A percentile compares a stretch with the other conserved stretches of the same genome.
Evolutionary conservation across 495 filamentous ascomycete genomes (phyloP).

Genomic region (Chaetomium tenue): DNA sequence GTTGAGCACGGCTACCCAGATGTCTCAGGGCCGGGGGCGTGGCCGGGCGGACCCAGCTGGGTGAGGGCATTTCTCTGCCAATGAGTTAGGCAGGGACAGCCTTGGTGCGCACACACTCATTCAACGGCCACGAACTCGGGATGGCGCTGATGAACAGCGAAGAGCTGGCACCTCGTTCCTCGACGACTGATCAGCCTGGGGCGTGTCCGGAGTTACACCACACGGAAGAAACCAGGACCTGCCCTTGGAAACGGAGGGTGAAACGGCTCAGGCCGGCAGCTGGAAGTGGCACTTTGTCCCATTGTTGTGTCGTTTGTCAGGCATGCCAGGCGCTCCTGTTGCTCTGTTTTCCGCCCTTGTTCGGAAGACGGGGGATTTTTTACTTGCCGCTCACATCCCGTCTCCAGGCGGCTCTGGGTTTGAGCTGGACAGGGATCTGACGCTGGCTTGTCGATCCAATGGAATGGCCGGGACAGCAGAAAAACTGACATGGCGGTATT

Average conservation of each 20-base stretch:
- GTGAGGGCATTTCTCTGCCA: not conserved
- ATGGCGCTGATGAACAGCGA: not conserved
- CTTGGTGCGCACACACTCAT: slow-evolving; percentile 2
- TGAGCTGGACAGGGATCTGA: slow-evolving; percentile 38
- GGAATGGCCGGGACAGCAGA: slow-evolving; percentile 27
- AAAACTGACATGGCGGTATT: slow-evolving; percentile 29
- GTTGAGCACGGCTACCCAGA: slow-evolving; percentile 1
- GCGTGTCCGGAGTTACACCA: slow-evolving; percentile 11
- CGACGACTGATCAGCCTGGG: not conserved
- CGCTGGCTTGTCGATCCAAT: slow-evolving; percentile 28
- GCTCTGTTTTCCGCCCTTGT: not conserved
- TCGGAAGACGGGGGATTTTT: slow-evolving; percentile 7
- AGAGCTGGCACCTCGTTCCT: not conserved
- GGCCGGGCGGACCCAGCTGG: slow-evolving; percentile 1
- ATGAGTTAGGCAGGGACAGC: not conserved
- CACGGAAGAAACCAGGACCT: not conserved
- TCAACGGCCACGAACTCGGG: slow-evolving; percentile 19
- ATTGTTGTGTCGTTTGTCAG: not conserved
- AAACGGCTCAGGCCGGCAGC: not conserved
- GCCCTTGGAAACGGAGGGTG: slow-evolving; percentile 1
- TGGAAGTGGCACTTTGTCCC: not conserved
- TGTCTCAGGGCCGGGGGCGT: slow-evolving; percentile 12
- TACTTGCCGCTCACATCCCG: slow-evolving; percentile 20
- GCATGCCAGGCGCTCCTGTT: not conserved
- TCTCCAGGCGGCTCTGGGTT: slow-evolving; percentile 32